Evolutionary conservation across 148 eudicot species (phyloP).

Genomic region (Rhododendron henanense): DNA sequence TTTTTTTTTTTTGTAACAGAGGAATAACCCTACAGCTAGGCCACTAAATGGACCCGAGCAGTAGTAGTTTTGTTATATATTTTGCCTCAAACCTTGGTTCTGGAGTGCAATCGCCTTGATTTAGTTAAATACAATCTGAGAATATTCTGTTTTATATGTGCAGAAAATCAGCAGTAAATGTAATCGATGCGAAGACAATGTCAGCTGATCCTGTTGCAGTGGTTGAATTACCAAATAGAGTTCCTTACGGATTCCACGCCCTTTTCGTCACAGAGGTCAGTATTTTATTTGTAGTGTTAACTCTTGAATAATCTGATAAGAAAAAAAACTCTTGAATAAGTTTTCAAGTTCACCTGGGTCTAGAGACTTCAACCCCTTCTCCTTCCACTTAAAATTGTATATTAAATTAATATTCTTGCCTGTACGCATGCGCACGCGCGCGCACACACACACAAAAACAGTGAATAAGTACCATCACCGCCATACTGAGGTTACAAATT

Average conservation of each 20-base stretch:
- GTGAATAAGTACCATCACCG: no score
- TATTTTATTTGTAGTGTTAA: neutral
- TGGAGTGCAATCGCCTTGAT: neutral
- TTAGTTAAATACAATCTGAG: neutral
- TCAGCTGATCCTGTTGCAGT: constrained; percentile 90
- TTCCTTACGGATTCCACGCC: constrained; percentile 96
- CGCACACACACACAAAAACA: no score
- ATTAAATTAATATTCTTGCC: neutral
- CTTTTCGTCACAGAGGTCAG: constrained; percentile 89
- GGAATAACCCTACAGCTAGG: no score
- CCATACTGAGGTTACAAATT: no score
- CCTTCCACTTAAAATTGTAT: neutral
- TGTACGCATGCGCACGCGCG: no score
- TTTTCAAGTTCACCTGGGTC: neutral
- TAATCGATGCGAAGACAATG: constrained; percentile 92
- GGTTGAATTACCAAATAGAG: constrained; percentile 77
- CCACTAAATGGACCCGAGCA: no score
- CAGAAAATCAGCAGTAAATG: constrained; percentile 79
- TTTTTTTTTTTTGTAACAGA: neutral
- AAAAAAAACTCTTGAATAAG: neutral
- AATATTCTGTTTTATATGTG: constrained; percentile 10
- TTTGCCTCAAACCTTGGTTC: neutral
- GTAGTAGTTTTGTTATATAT: no score
- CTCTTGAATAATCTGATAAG: neutral
- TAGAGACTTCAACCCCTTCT: neutral